Conservation (phyloP, 352 stramenopile species). For the Pythium apleroticum region DNA sequence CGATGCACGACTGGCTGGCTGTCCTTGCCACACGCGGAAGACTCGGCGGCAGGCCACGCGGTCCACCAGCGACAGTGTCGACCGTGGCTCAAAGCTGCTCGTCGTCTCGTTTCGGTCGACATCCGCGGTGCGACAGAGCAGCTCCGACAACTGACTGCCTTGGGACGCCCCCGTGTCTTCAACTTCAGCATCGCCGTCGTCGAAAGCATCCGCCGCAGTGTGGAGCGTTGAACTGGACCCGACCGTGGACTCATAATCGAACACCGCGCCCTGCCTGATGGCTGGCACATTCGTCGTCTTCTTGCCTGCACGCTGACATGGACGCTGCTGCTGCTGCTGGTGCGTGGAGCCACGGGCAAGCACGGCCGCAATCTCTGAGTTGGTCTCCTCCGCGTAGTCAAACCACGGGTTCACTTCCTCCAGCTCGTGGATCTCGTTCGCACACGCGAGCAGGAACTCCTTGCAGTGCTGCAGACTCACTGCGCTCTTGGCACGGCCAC, state of each 20-base stretch:
- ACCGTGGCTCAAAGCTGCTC: conserved; percentile 1
- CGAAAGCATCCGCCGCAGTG: conserved; percentile 17
- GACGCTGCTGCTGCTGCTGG: not conserved
- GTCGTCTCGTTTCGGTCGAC: conserved; percentile 23
- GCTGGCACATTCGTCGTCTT: not conserved
- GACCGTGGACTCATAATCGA: conserved; percentile 59
- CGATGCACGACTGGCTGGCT: conserved; percentile 20
- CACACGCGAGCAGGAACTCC: conserved; percentile 68
- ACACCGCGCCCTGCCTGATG: conserved; percentile 2
- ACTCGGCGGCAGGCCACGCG: conserved; percentile 31
- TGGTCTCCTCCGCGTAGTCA: conserved; percentile 68
- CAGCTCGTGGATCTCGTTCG: conserved; percentile 81
- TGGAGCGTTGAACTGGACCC: conserved; percentile 18
- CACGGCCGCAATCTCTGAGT: conserved; percentile 19
- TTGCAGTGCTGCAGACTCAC: conserved; percentile 58
- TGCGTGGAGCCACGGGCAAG: not conserved
- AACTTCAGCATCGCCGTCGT: conserved; percentile 21
- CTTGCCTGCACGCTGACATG: not conserved
- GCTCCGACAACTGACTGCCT: conserved; percentile 55
- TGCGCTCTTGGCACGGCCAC: conserved; percentile 39
- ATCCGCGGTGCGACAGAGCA: conserved; percentile 45
- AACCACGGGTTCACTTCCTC: conserved; percentile 66
- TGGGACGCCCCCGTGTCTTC: conserved; percentile 51
- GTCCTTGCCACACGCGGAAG: conserved; percentile 24
- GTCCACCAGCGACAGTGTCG: conserved; percentile 13